These are phyloP conservation scores for Gonapodya prolifera DNA, from an alignment of 192 early-diverging fungal genomes.

Conservation along the genomic window DNA sequence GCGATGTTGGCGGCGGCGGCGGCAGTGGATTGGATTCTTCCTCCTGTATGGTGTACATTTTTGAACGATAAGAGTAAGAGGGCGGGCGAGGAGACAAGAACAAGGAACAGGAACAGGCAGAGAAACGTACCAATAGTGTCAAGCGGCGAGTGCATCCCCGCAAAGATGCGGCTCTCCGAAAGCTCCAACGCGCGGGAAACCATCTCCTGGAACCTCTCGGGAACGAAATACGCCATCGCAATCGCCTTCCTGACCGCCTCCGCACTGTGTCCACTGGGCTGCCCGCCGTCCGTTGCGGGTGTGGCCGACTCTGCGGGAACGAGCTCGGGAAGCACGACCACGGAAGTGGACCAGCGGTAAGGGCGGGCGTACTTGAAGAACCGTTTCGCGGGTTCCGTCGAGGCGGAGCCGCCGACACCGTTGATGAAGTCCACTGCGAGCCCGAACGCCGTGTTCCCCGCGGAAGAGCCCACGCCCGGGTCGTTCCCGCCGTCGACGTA, in stretches of 20 bases:
- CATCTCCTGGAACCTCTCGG: slow-evolving; percentile 15
- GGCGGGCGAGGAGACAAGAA: no score
- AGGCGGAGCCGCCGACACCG: slow-evolving; percentile 7
- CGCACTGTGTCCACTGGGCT: slow-evolving; percentile 13
- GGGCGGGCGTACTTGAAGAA: slow-evolving; percentile 20
- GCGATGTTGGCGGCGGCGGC: slow-evolving; percentile 14
- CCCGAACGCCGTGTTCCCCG: slow-evolving; percentile 11
- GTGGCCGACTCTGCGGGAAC: slow-evolving; percentile 9
- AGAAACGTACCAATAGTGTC: slow-evolving; percentile 10
- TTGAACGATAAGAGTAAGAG: no score
- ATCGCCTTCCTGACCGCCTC: slow-evolving; percentile 9
- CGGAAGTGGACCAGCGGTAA: slow-evolving; percentile 13
- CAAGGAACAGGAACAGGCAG: no score
- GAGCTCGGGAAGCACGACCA: slow-evolving; percentile 4
- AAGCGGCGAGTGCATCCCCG: slow-evolving; percentile 10
- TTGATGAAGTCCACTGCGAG: slow-evolving; percentile 6
- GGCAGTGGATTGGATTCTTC: slow-evolving; percentile 11
- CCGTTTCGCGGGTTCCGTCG: slow-evolving; percentile 16
- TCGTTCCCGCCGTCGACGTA: slow-evolving; percentile 17
- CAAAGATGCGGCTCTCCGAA: slow-evolving; percentile 10
- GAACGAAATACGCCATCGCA: slow-evolving; percentile 14
- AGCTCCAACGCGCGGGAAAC: slow-evolving; percentile 11
- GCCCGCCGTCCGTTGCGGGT: slow-evolving; percentile 15
- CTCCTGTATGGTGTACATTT: slow-evolving; percentile 8
- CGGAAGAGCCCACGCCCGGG: slow-evolving; percentile 2